Evolutionary conservation across 2,329 filamentous ascomycete species (phyloP).

Genomic region (Ilyonectria mors-panacis): DNA sequence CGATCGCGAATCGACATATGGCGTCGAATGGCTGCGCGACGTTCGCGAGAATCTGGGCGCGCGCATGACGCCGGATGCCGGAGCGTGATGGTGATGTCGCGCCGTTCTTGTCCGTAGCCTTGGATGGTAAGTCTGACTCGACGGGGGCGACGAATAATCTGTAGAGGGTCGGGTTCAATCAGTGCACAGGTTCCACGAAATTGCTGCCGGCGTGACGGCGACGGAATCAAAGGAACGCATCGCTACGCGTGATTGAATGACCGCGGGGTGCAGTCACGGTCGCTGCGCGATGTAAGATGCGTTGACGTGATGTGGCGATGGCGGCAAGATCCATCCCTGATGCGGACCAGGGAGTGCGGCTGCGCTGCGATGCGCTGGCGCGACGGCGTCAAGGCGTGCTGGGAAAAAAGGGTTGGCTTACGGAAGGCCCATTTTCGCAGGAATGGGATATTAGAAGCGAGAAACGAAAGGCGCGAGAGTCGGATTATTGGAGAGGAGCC

Average conservation of each 20-base stretch:
- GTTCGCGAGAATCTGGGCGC: slow-evolving; percentile 54
- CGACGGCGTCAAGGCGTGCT: slow-evolving; percentile 32
- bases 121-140: slow-evolving; percentile 59
- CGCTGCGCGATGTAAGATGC: slow-evolving; percentile 37
- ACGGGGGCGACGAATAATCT: slow-evolving; percentile 64
- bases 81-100: slow-evolving; percentile 54
- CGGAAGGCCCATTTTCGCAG: slow-evolving; percentile 61
- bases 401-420: slow-evolving; percentile 55
- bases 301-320: slow-evolving; percentile 36
- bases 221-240: slow-evolving; percentile 30
- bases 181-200: slow-evolving; percentile 30
- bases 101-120: slow-evolving; percentile 51
- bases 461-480: slow-evolving; percentile 24
- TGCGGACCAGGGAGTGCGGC: slow-evolving; percentile 35
- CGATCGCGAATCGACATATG: slow-evolving; percentile 48
- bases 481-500: slow-evolving; percentile 14
- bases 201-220: slow-evolving; percentile 30
- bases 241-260: slow-evolving; percentile 24
- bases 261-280: slow-evolving; percentile 34
- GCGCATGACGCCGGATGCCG: slow-evolving; percentile 57
- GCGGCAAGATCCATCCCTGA: slow-evolving; percentile 38
- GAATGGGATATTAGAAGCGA: slow-evolving; percentile 30
- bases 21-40: slow-evolving; percentile 49
- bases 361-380: slow-evolving; percentile 39
- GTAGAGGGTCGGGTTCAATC: slow-evolving; percentile 31